Evolutionary conservation across 768 basidiomycete genomes (phyloP).

Genomic region (Suillus variegatus): DNA sequence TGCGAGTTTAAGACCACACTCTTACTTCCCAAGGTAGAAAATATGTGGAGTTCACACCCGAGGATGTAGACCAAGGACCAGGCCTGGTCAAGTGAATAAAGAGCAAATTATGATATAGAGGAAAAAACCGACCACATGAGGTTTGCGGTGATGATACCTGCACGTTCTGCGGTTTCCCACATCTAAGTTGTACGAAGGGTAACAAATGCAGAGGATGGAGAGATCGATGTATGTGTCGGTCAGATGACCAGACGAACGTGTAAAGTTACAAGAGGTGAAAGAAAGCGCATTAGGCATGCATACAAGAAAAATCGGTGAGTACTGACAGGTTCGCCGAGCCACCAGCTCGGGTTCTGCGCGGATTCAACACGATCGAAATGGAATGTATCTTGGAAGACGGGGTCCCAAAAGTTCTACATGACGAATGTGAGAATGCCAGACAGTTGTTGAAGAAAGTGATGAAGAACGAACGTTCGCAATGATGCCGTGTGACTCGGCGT

Average conservation of each 20-base stretch:
- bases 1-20: constrained; percentile 4
- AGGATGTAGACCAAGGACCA: constrained; percentile 71
- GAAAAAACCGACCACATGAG: constrained; percentile 78
- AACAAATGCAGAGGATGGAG: not conserved
- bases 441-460: not conserved
- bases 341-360: constrained; percentile 74
- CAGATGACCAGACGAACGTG: not conserved
- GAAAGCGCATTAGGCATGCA: too few species aligned
- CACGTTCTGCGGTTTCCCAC: constrained; percentile 85
- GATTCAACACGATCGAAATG: constrained; percentile 65
- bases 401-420: constrained; percentile 85
- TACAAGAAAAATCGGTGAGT: not conserved
- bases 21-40: constrained; percentile 77
- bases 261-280: not conserved
- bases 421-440: not conserved
- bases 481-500: constrained; percentile 92
- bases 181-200: constrained; percentile 47
- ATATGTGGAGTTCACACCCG: constrained; percentile 69
- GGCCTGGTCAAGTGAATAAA: constrained; percentile 51
- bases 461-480: constrained; percentile 70
- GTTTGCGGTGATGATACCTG: constrained; percentile 77
- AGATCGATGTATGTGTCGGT: not conserved
- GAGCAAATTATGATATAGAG: not conserved
- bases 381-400: constrained; percentile 59
- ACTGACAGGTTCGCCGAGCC: constrained; percentile 85